Evolutionary conservation across 2,329 filamentous ascomycete species (phyloP), one percentile per base, ranked within the genome.

Genomic region (Aspergillus brunneoviolaceus): DNA sequence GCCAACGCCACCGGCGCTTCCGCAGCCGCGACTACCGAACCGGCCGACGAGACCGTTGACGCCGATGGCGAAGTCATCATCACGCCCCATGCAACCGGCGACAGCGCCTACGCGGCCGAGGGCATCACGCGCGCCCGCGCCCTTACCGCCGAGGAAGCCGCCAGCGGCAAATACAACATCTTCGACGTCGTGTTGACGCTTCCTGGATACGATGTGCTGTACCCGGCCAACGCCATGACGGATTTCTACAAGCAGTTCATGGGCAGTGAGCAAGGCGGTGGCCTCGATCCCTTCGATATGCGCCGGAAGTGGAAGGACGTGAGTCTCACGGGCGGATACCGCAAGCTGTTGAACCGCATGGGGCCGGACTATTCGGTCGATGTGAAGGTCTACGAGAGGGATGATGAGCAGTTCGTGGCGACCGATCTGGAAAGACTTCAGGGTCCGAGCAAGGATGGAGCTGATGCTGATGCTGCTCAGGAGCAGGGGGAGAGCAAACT

Each of bases 151-250:
- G 87, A 89, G n/a, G 95, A 99, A 73, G 90, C 87, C 2, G 82
- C 83, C 27, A 90, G 87, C 64, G 92, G 91, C 11, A 82, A 84
- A 60, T 97, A 89, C 76, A 86, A 83, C 42, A 89, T 99, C 68
- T 92, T 90, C 70, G 95, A 99, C 72, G 73, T 98, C 63, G 93
- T 99, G 12, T 83, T 99, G 2, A 94, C 96, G 3, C 88, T 90
- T n/a, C 95, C 95, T 0, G 95, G 95, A 19, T 97, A 88, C 78
- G 92, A 96, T 68, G 85, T 98, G 45, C 76, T 90, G 39, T 99
- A 98, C 72, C 95, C 95, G 0, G 73, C 82, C 23, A 98, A 99
- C 74, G 86, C 86, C 39, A 86, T 96, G 63, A 91, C 89, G n/a
- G 82, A 86, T 3, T 96, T 89, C 74, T 99, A 98, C 78, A 84